These are phyloP conservation scores for Ascochyta pisi DNA, from an alignment of 2,329 filamentous ascomycete genomes.

Conservation along the genomic window DNA sequence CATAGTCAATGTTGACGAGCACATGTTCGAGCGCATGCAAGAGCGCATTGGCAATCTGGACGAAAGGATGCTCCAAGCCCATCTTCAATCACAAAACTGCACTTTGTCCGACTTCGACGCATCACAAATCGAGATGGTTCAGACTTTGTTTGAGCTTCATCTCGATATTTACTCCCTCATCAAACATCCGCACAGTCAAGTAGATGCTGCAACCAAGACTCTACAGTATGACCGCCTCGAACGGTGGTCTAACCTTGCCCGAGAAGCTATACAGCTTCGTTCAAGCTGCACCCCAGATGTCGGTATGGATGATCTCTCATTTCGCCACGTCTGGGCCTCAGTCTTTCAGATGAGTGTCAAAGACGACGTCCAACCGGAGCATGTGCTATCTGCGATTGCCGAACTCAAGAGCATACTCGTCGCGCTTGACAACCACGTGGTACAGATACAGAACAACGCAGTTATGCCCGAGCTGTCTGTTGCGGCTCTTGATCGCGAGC, in stretches of 20 bases:
- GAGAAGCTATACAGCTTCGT: conserved; percentile 58
- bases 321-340: conserved; percentile 72
- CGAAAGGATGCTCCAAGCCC: conserved; percentile 32
- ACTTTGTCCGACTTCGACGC: conserved; percentile 41
- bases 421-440: conserved; percentile 56
- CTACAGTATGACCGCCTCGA: conserved; percentile 65
- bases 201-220: conserved; percentile 58
- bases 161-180: conserved; percentile 70
- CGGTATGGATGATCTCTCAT: conserved; percentile 52
- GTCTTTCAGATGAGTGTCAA: conserved; percentile 66
- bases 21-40: conserved; percentile 54
- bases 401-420: conserved; percentile 65
- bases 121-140: conserved; percentile 59
- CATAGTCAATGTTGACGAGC: conserved; percentile 62
- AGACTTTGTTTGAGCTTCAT: conserved; percentile 71
- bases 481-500: conserved; percentile 84
- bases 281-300: conserved; percentile 30
- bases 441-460: conserved; percentile 79
- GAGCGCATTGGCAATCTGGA: conserved; percentile 43
- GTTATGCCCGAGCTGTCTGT: conserved; percentile 87
- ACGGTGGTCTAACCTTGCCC: conserved; percentile 66
- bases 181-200: conserved; percentile 65
- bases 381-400: conserved; percentile 67
- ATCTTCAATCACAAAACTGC: conserved; percentile 22
- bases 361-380: conserved; percentile 63